These are phyloP conservation scores for Lepidium africanum DNA, from an alignment of 345 rosid species.

Conservation along the genomic window DNA sequence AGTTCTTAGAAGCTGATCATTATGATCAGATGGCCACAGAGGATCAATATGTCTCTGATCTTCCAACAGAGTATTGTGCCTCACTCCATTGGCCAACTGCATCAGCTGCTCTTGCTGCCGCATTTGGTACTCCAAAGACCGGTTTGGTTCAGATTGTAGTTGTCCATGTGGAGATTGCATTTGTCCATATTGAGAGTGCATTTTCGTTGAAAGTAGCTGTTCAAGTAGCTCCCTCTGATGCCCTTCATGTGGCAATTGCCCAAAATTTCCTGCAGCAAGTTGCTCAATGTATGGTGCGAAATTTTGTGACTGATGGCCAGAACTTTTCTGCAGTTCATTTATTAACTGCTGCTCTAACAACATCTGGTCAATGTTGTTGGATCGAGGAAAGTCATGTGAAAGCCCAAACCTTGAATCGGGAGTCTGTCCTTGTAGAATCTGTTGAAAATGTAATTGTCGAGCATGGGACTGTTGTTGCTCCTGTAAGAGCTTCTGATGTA, in stretches of 20 bases:
- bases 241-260: conserved; percentile 44
- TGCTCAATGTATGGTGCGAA: conserved; percentile 51
- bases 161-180: conserved; percentile 39
- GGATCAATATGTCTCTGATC: conserved; percentile 58
- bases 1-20: conserved; percentile 42
- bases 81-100: conserved; percentile 42
- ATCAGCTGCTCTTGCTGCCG: conserved; percentile 54
- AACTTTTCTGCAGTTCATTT: conserved; percentile 30
- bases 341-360: conserved; percentile 30
- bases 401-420: conserved; percentile 54
- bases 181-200: conserved; percentile 30
- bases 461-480: conserved; percentile 46
- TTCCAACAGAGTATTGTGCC: conserved; percentile 42
- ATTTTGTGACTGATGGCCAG: conserved; percentile 37
- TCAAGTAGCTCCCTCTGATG: conserved; percentile 56
- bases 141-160: conserved; percentile 14
- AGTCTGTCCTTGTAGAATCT: conserved; percentile 47
- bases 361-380: conserved; percentile 22
- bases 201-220: conserved; percentile 28
- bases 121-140: conserved; percentile 52
- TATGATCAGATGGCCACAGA: conserved; percentile 55
- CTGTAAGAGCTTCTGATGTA: conserved; percentile 29
- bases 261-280: conserved; percentile 45
- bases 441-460: conserved; percentile 58
- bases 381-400: conserved; percentile 24